phyloP scores from a whole-genome alignment of 2,329 filamentous ascomycete genomes.

The Coleophoma eucalyptorum region DNA sequence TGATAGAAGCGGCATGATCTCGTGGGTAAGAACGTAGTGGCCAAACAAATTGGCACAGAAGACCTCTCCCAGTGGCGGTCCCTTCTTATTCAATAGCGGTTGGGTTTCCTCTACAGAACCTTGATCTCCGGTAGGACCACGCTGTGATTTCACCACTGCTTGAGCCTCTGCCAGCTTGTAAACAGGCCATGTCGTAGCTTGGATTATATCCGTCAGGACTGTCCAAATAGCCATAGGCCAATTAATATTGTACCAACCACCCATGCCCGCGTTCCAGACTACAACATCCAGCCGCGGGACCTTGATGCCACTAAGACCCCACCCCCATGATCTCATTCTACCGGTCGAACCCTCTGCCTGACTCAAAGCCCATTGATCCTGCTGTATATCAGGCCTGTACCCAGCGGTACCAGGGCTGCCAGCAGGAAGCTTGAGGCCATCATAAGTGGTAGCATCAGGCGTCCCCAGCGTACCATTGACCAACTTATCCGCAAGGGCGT shows the following conservation, averaged over 20 bases:
- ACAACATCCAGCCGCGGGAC: conserved; percentile 74
- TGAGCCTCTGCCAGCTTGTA: conserved; percentile 66
- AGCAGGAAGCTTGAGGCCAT: conserved; percentile 24
- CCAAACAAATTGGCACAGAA: conserved; percentile 95
- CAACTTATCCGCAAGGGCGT: conserved; percentile 23
- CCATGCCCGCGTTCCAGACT: conserved; percentile 84
- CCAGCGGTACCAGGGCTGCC: conserved; percentile 25
- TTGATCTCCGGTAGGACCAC: conserved; percentile 15
- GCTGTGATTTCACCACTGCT: conserved; percentile 48
- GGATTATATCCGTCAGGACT: conserved; percentile 56
- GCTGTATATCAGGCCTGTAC: conserved; percentile 18
- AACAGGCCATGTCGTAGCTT: conserved; percentile 70
- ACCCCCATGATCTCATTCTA: conserved; percentile 37
- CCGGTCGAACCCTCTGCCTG: conserved; percentile 48
- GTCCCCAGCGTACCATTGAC: conserved; percentile 27
- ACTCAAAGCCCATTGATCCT: conserved; percentile 30
- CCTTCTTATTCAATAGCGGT: conserved; percentile 24
- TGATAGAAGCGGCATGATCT: conserved; percentile 68
- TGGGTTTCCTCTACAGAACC: conserved; percentile 19
- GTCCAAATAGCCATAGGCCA: conserved; percentile 56
- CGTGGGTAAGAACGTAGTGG: conserved; percentile 85
- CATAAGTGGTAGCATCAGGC: conserved; percentile 26
- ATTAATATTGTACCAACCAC: conserved; percentile 78
- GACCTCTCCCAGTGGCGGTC: conserved; percentile 69
- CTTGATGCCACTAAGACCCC: conserved; percentile 34